Percentiles rank a stretch among this genome's conserved stretches.
phyloP scores from a whole-genome alignment of 2,329 filamentous ascomycete genomes.

The Neonectria neomacrospora region DNA sequence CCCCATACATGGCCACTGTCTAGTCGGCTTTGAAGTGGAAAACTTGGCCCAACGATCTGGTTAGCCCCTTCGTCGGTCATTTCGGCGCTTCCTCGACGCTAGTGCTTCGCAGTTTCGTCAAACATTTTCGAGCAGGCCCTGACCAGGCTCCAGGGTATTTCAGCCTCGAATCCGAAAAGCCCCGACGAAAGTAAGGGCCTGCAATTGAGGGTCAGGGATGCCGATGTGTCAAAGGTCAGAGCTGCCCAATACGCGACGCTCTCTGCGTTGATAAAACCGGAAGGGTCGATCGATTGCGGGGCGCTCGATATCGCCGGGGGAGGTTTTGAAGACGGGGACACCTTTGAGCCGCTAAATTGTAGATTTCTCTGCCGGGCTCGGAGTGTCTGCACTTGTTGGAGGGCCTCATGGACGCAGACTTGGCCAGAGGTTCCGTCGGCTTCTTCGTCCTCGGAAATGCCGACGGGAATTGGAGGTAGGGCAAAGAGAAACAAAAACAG shows the following conservation, averaged over 20 bases:
- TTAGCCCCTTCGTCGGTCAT: conserved; percentile 49
- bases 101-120: conserved; percentile 41
- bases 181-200: conserved; percentile 53
- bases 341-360: conserved; percentile 55
- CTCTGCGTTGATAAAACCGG: conserved; percentile 51
- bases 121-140: conserved; percentile 46
- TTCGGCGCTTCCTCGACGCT: conserved; percentile 40
- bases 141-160: conserved; percentile 46
- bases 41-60: conserved; percentile 46
- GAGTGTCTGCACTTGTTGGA: conserved; percentile 54
- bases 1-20: no score
- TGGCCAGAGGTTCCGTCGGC: conserved; percentile 53
- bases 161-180: conserved; percentile 47
- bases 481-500: conserved; percentile 54
- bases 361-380: conserved; percentile 53
- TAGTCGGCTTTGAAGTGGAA: conserved; percentile 15
- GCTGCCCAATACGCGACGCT: conserved; percentile 56
- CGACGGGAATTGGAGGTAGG: conserved; percentile 53
- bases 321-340: conserved; percentile 43
- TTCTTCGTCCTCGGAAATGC: conserved; percentile 55
- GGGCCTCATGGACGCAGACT: conserved; percentile 53
- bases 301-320: conserved; percentile 37
- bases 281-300: conserved; percentile 43
- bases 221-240: conserved; percentile 55
- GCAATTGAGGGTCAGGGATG: conserved; percentile 54